Evolutionary conservation across 805 yeast species (phyloP).

Genomic region (Myxozyma mucilagina): DNA sequence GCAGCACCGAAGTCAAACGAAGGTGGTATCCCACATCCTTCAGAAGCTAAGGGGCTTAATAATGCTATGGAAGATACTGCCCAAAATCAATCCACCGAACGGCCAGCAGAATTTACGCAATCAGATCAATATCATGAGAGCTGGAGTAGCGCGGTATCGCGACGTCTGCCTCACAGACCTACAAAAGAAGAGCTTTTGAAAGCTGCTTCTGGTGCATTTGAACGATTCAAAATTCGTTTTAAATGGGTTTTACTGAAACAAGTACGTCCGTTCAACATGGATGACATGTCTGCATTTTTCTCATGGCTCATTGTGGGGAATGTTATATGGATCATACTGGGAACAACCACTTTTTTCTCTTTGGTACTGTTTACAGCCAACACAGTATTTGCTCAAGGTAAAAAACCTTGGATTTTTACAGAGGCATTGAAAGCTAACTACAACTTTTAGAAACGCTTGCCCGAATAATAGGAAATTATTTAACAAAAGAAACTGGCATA

Average conservation of each 20-base stretch:
- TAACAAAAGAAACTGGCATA: constrained; percentile 79
- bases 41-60: not conserved
- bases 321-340: constrained; percentile 71
- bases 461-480: constrained; percentile 70
- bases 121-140: constrained; percentile 1
- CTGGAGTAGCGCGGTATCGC: constrained; percentile 24
- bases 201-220: constrained; percentile 45
- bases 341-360: constrained; percentile 91
- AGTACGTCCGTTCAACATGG: constrained; percentile 84
- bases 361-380: constrained; percentile 72
- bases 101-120: not conserved
- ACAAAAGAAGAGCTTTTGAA: constrained; percentile 48
- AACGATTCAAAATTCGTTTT: constrained; percentile 50
- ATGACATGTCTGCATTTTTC: constrained; percentile 84
- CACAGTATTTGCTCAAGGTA: constrained; percentile 74
- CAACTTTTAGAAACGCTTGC: constrained; percentile 65
- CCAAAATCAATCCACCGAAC: not conserved
- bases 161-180: constrained; percentile 31
- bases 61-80: not conserved
- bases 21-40: not conserved
- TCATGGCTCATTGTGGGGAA: constrained; percentile 93
- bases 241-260: constrained; percentile 78
- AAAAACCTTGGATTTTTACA: not conserved
- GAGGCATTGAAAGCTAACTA: not conserved
- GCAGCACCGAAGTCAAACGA: constrained; percentile 4